Base-by-base conservation (phyloP, 2,329 filamentous ascomycete genomes). In the Polytolypa hystricis region DNA sequence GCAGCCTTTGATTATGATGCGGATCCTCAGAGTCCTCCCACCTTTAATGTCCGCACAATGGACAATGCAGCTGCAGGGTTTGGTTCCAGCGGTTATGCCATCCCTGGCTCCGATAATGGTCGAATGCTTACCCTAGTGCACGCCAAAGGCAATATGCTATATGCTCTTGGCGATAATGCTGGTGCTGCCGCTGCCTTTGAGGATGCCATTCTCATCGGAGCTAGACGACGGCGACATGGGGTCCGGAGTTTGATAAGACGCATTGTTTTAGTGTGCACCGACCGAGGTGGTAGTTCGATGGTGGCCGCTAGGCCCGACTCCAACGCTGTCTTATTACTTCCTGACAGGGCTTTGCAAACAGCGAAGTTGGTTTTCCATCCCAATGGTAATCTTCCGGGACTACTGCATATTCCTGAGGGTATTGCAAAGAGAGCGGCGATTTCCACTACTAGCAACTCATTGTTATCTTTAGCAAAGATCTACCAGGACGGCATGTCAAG, bases 111-210 rank as follows among this genome's bases (percentile, higher is more conserved):
- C 29, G 91, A 98, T 47, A 96, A 95, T 54, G 91, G 89, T 6
- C 77, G 91, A 41, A 85, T 98, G 51, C 71, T 98, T 30, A 83
- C 86, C n/a, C 70, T 98, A 11, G 78, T 96, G 27, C 91, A 98
- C 60, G 87, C 89, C 14, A 98, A 96, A 59, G 91, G 89, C n/a
- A 96, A 96, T 44, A 93, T 96, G 81, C 70, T 96, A 2, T 98
- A 98, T 60, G 78, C 84, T 17, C 65, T 93, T 19, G 89, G 89
- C 30, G 81, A 95, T 46, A 82, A 91, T 45, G 68, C 71, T 26
- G 75, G 71, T 27, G 91, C 91, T 28, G 86, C 89, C 1, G 75
- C 78, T 48, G 85, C 91, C 3, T 98, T 98, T 49, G 91, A 98
- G 56, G 86, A 95, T 57, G 89, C 87, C 0, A 85, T 98, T 3